Percentiles rank a stretch among this genome's conserved stretches.
These are phyloP conservation scores for Diplodia seriata DNA, from an alignment of 2,329 filamentous ascomycete species.

Conservation along the genomic window DNA sequence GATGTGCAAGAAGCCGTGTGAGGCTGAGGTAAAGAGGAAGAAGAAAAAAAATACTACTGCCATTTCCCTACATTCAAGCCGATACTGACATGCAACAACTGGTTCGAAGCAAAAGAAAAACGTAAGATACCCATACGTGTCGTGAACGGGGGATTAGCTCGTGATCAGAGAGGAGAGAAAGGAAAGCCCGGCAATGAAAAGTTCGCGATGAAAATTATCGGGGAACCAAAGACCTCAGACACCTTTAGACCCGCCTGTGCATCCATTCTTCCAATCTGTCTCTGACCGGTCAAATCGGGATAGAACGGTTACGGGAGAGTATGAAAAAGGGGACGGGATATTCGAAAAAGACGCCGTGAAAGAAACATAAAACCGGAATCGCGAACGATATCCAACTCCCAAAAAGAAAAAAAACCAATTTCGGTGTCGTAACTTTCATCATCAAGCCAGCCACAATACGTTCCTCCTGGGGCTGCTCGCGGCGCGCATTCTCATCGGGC, in stretches of 20 bases:
- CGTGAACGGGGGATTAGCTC: not conserved
- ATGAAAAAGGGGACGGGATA: not conserved
- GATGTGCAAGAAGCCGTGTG: not conserved
- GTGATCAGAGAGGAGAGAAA: not conserved
- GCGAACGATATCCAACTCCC: not conserved
- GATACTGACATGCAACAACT: not conserved
- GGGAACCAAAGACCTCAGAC: not conserved
- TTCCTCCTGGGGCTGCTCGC: constrained; percentile 35
- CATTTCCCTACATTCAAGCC: not conserved
- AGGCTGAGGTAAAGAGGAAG: not conserved
- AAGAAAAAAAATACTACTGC: not conserved
- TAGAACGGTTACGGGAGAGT: not conserved
- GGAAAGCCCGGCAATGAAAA: not conserved
- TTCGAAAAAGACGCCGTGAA: not conserved
- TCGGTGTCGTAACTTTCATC: not conserved
- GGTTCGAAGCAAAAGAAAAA: not conserved
- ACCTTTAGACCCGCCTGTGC: not conserved
- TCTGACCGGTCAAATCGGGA: not conserved
- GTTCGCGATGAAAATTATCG: not conserved
- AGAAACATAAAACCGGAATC: not conserved
- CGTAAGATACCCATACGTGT: not conserved
- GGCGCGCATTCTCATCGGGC: constrained; percentile 15
- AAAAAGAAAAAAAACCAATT: not conserved
- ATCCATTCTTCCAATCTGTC: not conserved
- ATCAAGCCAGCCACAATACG: not conserved